Base-by-base conservation (phyloP, 1,284 basidiomycete species). In the Caloboletus firmus region DNA sequence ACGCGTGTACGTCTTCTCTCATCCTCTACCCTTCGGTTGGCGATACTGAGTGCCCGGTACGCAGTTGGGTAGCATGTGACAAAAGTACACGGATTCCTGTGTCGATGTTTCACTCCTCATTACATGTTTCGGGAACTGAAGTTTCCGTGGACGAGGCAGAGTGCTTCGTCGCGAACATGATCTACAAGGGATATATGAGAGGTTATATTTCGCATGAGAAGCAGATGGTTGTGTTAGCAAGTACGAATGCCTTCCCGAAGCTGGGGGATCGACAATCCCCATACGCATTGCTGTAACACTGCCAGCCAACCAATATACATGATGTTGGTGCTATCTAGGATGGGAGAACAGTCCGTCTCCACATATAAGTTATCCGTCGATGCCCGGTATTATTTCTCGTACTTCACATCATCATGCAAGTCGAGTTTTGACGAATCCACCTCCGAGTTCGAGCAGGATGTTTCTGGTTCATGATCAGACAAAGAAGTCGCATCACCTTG, bases 151-250 rank as follows among this genome's bases (percentile, higher is more conserved):
- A 92, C 58, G 96, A 98, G 73, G 88, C 93, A 17, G 96, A 98
- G 72, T 98, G 96, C 72, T 79, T 95, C 52, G 80, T 98, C 9
- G 94, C 94, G 17, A 95, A 94, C 66, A 90, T 96, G 88, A 91
- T 98, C 39, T 93, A 88, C 74, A 91, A 90, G 75, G 93, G 92
- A 4, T 93, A 89, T 70, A 88, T 98, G 70, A 83, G 90, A 54
- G 96, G 96, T 5, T 98, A 98, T 72, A 96, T 99, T 65, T 95
- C 93, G 44, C 96, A 99, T 67, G 92, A 93, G 67, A 90, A 91
- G 70, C 88, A 93, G 73, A 93, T 89, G 79, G 89, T 98, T 3
- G 96, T 99, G 3, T 72, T 99, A 49, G 85, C 91, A 1, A 84
- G 85, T 59, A 82, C 80, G 13, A 89, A 89, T 60, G 84, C 95